These are phyloP conservation scores for Pelargonium australe DNA, from an alignment of 441 rosid genomes.

Conservation along the genomic window DNA sequence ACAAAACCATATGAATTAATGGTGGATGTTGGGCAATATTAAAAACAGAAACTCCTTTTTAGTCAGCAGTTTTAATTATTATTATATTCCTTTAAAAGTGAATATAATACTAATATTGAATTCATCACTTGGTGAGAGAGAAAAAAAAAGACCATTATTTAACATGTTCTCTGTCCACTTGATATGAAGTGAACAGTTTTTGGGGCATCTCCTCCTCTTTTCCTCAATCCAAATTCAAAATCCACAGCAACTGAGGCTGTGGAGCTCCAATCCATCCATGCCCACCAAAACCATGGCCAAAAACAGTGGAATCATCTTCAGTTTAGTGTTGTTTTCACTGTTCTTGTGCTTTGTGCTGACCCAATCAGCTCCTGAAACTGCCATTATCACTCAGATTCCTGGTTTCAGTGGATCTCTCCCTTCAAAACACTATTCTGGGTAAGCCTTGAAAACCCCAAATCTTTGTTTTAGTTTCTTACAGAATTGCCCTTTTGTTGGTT, in stretches of 20 bases:
- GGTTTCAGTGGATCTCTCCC: conserved; percentile 59
- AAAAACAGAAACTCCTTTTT: no score
- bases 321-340: conserved; percentile 13
- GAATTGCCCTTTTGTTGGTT: no score
- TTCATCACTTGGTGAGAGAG: no score
- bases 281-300: conserved; percentile 22
- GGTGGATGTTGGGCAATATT: no score
- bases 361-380: conserved; percentile 51
- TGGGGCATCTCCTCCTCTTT: background rate
- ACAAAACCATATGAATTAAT: no score
- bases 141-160: no score
- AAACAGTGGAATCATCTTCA: conserved; percentile 14
- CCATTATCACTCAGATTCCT: conserved; percentile 59
- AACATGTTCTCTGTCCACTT: no score
- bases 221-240: background rate
- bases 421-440: conserved; percentile 91
- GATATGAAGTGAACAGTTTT: background rate
- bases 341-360: conserved; percentile 21
- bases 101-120: no score
- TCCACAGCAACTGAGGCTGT: background rate
- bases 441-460: conserved; percentile 6
- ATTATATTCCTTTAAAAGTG: no score
- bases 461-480: background rate
- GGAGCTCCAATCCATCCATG: conserved; percentile 1
- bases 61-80: no score